Evolutionary conservation across 1,284 basidiomycete species (phyloP).

Genomic region (Trichosporon faecale): DNA sequence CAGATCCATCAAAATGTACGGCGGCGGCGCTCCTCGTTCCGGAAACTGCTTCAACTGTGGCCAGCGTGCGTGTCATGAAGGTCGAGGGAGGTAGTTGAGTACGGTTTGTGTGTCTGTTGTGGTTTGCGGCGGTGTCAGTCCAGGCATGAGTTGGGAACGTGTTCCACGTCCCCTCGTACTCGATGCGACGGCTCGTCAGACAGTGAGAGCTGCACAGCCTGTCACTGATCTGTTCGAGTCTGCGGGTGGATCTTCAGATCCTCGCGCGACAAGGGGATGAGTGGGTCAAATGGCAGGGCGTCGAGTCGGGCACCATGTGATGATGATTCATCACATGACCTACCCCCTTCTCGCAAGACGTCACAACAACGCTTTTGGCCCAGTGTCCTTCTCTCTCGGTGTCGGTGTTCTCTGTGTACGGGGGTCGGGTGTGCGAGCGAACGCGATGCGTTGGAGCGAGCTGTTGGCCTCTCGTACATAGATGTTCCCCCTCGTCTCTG

Average conservation of each 20-base stretch:
- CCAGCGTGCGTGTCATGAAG: conserved; percentile 38
- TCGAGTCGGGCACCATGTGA: conserved; percentile 14
- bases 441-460: conserved; percentile 32
- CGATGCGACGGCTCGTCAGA: conserved; percentile 6
- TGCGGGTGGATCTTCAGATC: neutral
- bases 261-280: neutral
- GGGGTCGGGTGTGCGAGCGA: conserved; percentile 39
- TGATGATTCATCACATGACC: conserved; percentile 9
- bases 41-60: conserved; percentile 53
- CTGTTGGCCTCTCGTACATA: conserved; percentile 36
- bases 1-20: conserved; percentile 39
- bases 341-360: neutral
- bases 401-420: conserved; percentile 31
- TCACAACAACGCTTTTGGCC: neutral
- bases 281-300: neutral
- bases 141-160: conserved; percentile 3
- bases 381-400: neutral
- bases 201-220: conserved; percentile 7
- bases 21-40: conserved; percentile 37
- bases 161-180: conserved; percentile 19
- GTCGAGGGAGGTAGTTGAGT: conserved; percentile 12
- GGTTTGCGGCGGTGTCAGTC: conserved; percentile 12
- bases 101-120: conserved; percentile 20
- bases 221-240: neutral
- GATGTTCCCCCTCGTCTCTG: conserved; percentile 15